phyloP scores from a whole-genome alignment of 2,329 filamentous ascomycete species.

The Rachicladosporium sp. region DNA sequence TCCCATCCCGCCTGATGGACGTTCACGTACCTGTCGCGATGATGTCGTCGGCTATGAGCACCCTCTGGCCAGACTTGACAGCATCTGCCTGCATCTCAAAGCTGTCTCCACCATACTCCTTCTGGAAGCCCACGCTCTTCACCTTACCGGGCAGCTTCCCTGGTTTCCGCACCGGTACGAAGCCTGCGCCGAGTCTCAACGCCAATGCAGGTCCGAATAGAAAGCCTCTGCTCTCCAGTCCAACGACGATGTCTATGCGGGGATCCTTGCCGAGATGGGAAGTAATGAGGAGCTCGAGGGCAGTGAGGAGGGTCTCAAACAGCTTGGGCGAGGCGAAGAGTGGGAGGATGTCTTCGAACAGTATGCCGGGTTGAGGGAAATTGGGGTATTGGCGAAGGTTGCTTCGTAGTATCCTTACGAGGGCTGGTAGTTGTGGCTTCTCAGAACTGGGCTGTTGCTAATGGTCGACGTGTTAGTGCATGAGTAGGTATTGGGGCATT shows the following conservation, averaged over 20 bases:
- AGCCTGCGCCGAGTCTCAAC: slow-evolving; percentile 66
- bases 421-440: slow-evolving; percentile 40
- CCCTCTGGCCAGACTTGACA: slow-evolving; percentile 75
- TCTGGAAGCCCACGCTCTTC: slow-evolving; percentile 74
- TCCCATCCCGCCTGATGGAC: slow-evolving; percentile 2
- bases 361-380: slow-evolving; percentile 82
- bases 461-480: neutral
- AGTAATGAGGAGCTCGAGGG: slow-evolving; percentile 71
- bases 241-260: slow-evolving; percentile 66
- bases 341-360: slow-evolving; percentile 97
- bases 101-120: slow-evolving; percentile 90
- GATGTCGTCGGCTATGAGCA: slow-evolving; percentile 91
- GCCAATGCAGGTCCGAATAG: slow-evolving; percentile 87
- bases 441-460: slow-evolving; percentile 22
- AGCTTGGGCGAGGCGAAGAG: slow-evolving; percentile 69
- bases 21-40: slow-evolving; percentile 77
- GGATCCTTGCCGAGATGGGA: slow-evolving; percentile 23
- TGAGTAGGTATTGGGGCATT: too few species aligned
- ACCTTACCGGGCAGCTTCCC: slow-evolving; percentile 90
- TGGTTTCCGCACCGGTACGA: slow-evolving; percentile 88
- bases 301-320: slow-evolving; percentile 67
- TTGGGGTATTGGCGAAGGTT: slow-evolving; percentile 78
- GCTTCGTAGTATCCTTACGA: slow-evolving; percentile 52
- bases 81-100: slow-evolving; percentile 92
- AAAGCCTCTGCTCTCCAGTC: slow-evolving; percentile 88